Percentiles rank a stretch among this genome's conserved stretches.
These are phyloP conservation scores for Beauveria sp. DNA, from an alignment of 2,329 filamentous ascomycete species.

Conservation along the genomic window DNA sequence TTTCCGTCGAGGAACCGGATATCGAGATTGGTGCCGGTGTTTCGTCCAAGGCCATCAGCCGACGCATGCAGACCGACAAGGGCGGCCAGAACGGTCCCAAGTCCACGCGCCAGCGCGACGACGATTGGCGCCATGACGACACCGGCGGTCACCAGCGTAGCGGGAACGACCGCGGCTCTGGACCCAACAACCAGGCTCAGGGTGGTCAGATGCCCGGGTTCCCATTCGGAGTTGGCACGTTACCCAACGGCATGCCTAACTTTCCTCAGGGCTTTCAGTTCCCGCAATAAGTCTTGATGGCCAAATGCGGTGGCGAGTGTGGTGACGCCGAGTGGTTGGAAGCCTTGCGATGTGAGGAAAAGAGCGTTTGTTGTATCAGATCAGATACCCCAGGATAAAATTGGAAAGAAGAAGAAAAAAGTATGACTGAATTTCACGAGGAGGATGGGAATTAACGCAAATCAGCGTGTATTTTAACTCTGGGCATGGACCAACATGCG, in stretches of 20 bases:
- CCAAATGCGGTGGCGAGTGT: too few relatives aligned
- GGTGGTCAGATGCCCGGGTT: slow-evolving; percentile 22
- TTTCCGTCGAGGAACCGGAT: slow-evolving; percentile 94
- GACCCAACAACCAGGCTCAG: slow-evolving; percentile 14
- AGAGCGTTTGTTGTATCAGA: neutral
- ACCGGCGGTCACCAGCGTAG: slow-evolving; percentile 19
- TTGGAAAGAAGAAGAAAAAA: neutral
- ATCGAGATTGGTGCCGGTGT: slow-evolving; percentile 98
- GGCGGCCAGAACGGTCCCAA: slow-evolving; percentile 58
- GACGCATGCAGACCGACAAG: slow-evolving; percentile 62
- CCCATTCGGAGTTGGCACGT: slow-evolving; percentile 29
- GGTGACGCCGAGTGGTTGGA: too few relatives aligned
- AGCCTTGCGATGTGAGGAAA: neutral
- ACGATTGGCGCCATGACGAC: slow-evolving; percentile 19
- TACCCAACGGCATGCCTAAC: slow-evolving; percentile 33
- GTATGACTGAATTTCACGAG: neutral
- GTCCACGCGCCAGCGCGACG: slow-evolving; percentile 43
- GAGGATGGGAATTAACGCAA: neutral
- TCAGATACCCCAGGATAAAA: neutral
- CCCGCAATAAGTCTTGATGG: slow-evolving; percentile 16
- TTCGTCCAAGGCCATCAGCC: slow-evolving; percentile 78
- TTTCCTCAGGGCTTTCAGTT: slow-evolving; percentile 34
- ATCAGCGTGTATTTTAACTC: neutral
- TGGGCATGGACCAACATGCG: neutral
- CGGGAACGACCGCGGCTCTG: slow-evolving; percentile 17